These are phyloP conservation scores for Rostrohypoxylon terebratum DNA, from an alignment of 495 filamentous ascomycete genomes.

Conservation along the genomic window DNA sequence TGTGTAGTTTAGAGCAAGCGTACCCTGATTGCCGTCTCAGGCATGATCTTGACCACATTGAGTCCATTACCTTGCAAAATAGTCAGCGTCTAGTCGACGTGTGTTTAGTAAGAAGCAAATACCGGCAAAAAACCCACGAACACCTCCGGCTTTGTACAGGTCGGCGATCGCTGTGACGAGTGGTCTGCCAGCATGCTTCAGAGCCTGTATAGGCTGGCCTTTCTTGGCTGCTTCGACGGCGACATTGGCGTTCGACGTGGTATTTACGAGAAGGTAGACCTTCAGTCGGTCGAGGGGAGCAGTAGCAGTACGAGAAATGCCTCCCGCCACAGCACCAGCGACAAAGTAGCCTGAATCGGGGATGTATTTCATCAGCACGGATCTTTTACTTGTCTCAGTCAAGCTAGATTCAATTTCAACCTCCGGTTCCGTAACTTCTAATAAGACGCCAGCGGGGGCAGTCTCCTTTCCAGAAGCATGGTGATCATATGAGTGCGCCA, in stretches of 20 bases:
- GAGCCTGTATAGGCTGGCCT: constrained; percentile 73
- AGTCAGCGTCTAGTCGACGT: constrained; percentile 19
- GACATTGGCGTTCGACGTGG: constrained; percentile 66
- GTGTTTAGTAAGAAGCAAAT: constrained; percentile 46
- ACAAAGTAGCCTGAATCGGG: constrained; percentile 92
- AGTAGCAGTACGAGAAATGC: constrained; percentile 90
- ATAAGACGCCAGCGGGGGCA: constrained; percentile 34
- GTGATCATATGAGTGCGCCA: constrained; percentile 27
- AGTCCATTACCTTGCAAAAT: constrained; percentile 84
- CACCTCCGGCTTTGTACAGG: constrained; percentile 87
- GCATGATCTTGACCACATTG: constrained; percentile 97
- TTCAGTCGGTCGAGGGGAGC: constrained; percentile 97
- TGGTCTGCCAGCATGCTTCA: constrained; percentile 73
- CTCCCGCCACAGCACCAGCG: constrained; percentile 92
- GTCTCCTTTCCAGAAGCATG: constrained; percentile 11
- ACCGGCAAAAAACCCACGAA: constrained; percentile 96
- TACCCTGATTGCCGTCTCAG: constrained; percentile 90
- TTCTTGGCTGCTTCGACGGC: constrained; percentile 75
- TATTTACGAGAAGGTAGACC: constrained; percentile 96
- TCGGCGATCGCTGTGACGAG: constrained; percentile 77
- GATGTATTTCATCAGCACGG: constrained; percentile 64
- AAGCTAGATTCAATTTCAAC: constrained; percentile 47
- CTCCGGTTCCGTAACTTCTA: constrained; percentile 46
- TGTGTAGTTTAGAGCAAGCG: constrained; percentile 1
- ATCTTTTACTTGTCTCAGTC: constrained; percentile 52